phyloP scores from a whole-genome alignment of 192 early-diverging fungal genomes.

The Physocladia obscura region DNA sequence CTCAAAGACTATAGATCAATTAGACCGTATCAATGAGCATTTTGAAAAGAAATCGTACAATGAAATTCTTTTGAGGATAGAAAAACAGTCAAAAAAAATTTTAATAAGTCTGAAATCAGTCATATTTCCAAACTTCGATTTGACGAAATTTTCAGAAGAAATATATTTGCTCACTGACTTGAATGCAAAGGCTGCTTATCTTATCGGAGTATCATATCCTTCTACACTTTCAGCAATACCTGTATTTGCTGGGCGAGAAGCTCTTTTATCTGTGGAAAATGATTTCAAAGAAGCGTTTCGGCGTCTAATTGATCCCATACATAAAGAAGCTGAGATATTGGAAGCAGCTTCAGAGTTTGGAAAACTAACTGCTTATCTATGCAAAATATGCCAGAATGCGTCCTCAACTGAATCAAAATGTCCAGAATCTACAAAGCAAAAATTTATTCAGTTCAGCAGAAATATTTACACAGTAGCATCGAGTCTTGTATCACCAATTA shows the following conservation, averaged over 20 bases:
- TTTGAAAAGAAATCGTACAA: conserved; percentile 27
- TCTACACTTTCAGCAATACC: conserved; percentile 41
- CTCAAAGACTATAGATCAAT: too few species aligned
- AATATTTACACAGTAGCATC: conserved; percentile 47
- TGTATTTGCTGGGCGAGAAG: conserved; percentile 32
- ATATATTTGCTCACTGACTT: conserved; percentile 40
- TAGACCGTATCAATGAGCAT: conserved; percentile 43
- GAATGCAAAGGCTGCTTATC: conserved; percentile 42
- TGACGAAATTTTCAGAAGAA: too few species aligned
- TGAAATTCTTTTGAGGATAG: conserved; percentile 32
- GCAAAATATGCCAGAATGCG: conserved; percentile 41
- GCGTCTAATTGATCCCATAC: conserved; percentile 37
- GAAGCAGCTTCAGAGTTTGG: conserved; percentile 45
- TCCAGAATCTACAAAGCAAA: conserved; percentile 31
- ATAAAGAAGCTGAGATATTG: conserved; percentile 42
- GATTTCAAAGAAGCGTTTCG: conserved; percentile 44
- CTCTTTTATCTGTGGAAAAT: too few species aligned
- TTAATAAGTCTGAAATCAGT: conserved; percentile 15
- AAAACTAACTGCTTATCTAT: conserved; percentile 48
- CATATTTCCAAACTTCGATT: conserved; percentile 36
- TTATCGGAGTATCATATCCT: conserved; percentile 48
- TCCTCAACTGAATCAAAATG: conserved; percentile 32
- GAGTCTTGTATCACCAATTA: conserved; percentile 43
- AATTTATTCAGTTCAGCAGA: conserved; percentile 45
- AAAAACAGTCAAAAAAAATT: conserved; percentile 27